These are phyloP conservation scores for Globisporangium rhizosaccharum DNA, from an alignment of 352 stramenopile genomes.

Conservation along the genomic window DNA sequence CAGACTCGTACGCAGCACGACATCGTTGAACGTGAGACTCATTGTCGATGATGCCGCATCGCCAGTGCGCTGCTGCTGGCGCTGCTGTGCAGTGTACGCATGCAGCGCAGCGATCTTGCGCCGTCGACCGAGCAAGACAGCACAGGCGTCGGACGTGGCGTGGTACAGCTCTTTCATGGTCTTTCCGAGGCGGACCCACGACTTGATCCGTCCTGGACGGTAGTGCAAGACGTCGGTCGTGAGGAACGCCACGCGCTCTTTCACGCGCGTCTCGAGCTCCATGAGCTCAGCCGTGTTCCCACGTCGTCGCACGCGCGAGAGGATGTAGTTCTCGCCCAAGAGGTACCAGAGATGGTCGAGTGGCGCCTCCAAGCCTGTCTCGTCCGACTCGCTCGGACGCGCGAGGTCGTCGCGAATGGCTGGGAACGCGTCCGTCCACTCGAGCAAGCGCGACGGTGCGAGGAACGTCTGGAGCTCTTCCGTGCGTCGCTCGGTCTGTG, in stretches of 20 bases:
- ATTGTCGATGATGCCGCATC: background rate
- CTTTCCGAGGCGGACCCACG: conserved; percentile 59
- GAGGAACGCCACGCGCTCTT: conserved; percentile 51
- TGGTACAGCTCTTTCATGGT: conserved; percentile 73
- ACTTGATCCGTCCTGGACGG: conserved; percentile 51
- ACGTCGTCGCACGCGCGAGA: conserved; percentile 48
- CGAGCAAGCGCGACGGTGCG: conserved; percentile 29
- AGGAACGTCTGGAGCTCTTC: conserved; percentile 26
- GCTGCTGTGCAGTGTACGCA: conserved; percentile 18
- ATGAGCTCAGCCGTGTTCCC: conserved; percentile 53
- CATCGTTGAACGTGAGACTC: conserved; percentile 26
- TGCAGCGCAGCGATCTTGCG: conserved; percentile 28
- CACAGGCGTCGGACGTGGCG: conserved; percentile 52
- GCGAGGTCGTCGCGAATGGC: background rate
- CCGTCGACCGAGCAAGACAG: conserved; percentile 41
- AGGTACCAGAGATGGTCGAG: conserved; percentile 69
- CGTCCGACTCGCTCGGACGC: background rate
- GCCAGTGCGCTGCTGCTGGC: background rate
- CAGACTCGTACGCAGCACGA: conserved; percentile 34
- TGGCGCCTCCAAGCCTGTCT: background rate
- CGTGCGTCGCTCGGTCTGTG: background rate
- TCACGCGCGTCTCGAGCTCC: conserved; percentile 53
- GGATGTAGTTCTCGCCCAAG: conserved; percentile 65
- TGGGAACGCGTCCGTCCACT: conserved; percentile 17
- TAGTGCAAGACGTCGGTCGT: conserved; percentile 59